A percentile compares a stretch with the other conserved stretches of the same genome.
phyloP scores from a whole-genome alignment of 1,284 basidiomycete species.

The Entoloma clypeatum region DNA sequence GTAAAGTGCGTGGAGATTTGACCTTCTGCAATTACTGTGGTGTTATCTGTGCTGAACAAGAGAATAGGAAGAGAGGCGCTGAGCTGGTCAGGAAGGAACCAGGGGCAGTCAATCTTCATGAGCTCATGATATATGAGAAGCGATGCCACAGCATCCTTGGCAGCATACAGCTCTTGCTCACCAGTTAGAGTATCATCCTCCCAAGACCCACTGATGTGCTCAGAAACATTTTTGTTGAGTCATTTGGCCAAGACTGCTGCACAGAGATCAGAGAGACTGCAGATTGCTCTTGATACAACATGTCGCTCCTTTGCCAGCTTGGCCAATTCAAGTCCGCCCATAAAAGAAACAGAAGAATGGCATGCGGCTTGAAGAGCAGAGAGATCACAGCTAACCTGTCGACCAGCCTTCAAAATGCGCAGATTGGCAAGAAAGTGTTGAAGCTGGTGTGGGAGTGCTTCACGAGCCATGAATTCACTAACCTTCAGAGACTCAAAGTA shows the following conservation, averaged over 20 bases:
- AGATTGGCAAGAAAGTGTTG: constrained; percentile 14
- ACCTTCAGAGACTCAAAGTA: constrained; percentile 15
- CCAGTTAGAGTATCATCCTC: constrained; percentile 12
- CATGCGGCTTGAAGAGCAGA: constrained; percentile 16
- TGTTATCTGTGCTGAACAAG: constrained; percentile 6
- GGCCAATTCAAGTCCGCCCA: constrained; percentile 19
- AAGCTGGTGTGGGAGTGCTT: constrained; percentile 10
- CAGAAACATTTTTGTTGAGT: constrained; percentile 18
- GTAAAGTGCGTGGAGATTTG: neutral
- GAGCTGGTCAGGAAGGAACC: constrained; percentile 9
- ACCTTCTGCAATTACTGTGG: constrained; percentile 13
- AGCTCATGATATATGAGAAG: constrained; percentile 16
- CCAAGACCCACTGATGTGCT: constrained; percentile 17
- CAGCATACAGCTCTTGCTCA: constrained; percentile 21
- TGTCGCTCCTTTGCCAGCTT: constrained; percentile 16
- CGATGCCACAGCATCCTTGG: constrained; percentile 21
- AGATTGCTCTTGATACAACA: constrained; percentile 13
- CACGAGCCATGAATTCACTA: constrained; percentile 8
- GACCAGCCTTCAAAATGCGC: constrained; percentile 18
- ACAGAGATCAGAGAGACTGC: constrained; percentile 19
- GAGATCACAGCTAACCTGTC: constrained; percentile 15
- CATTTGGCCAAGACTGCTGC: constrained; percentile 13
- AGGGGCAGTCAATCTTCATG: constrained; percentile 6
- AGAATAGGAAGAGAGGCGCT: constrained; percentile 8
- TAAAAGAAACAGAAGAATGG: constrained; percentile 5